Percentiles rank a stretch among this genome's conserved stretches.
Conservation (phyloP, 768 basidiomycete genomes). For the Hydnomerulius pinastri region DNA sequence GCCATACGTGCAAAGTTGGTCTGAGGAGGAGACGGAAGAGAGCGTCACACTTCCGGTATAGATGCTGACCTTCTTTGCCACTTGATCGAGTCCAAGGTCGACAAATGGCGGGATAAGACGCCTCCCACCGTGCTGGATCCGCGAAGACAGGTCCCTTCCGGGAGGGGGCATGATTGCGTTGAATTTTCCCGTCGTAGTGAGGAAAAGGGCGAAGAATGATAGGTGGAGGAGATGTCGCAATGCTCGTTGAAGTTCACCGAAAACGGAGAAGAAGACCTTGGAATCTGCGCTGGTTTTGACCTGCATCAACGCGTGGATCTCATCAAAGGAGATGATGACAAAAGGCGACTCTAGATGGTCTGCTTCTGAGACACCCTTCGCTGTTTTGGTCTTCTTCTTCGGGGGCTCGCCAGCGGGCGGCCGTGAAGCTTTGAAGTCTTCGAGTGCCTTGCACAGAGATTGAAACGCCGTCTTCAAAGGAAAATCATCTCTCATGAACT, state of each 20-base stretch:
- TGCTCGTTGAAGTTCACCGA: no score
- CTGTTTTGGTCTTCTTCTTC: not conserved
- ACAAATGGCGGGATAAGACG: no score
- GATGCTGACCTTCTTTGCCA: slow-evolving; percentile 10
- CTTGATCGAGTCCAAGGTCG: slow-evolving; percentile 27
- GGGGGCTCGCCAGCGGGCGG: not conserved
- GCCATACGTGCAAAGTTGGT: slow-evolving; percentile 21
- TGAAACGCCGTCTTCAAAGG: not conserved
- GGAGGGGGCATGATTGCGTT: slow-evolving; percentile 8
- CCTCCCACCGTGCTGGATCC: slow-evolving; percentile 15
- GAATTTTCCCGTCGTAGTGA: slow-evolving; percentile 25
- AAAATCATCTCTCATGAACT: not conserved
- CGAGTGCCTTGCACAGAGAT: not conserved
- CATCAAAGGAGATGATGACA: slow-evolving; percentile 27
- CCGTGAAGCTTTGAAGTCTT: no score
- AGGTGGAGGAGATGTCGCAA: no score
- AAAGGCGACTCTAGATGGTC: not conserved
- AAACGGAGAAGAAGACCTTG: no score
- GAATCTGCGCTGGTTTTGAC: no score
- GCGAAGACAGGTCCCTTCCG: slow-evolving; percentile 4
- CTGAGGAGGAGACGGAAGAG: not conserved
- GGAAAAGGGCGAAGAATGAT: slow-evolving; percentile 24
- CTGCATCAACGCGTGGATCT: slow-evolving; percentile 18
- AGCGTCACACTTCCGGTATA: not conserved
- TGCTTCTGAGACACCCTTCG: not conserved